Evolutionary conservation across 2,329 filamentous ascomycete genomes (phyloP).

Genomic region (Onygena corvina): DNA sequence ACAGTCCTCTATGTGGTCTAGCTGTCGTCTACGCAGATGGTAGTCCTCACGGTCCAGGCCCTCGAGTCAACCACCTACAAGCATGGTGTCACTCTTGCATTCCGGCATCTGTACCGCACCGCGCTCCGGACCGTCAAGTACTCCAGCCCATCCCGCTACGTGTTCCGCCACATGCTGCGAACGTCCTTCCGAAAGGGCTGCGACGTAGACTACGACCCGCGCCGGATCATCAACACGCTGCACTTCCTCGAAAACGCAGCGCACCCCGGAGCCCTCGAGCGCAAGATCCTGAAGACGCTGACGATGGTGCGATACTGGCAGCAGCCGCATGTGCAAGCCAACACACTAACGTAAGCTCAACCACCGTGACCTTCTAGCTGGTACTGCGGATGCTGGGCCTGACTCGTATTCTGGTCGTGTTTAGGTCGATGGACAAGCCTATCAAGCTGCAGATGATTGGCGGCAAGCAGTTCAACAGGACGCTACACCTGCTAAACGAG

Average conservation of each 20-base stretch:
- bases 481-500: slow-evolving; percentile 37
- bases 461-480: slow-evolving; percentile 34
- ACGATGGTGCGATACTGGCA: slow-evolving; percentile 36
- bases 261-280: slow-evolving; percentile 32
- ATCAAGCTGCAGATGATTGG: slow-evolving; percentile 21
- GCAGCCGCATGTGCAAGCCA: slow-evolving; percentile 19
- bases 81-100: slow-evolving; percentile 38
- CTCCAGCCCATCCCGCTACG: slow-evolving; percentile 45
- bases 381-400: no score
- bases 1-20: no score
- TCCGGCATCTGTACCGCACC: slow-evolving; percentile 46
- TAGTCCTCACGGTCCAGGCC: slow-evolving; percentile 13
- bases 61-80: slow-evolving; percentile 16
- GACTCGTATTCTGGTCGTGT: not conserved
- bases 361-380: not conserved
- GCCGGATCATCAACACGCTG: slow-evolving; percentile 35
- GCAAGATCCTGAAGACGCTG: slow-evolving; percentile 38
- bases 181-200: slow-evolving; percentile 32
- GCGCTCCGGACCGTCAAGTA: slow-evolving; percentile 45
- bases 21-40: no score
- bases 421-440: not conserved
- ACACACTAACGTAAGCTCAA: slow-evolving; percentile 23
- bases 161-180: slow-evolving; percentile 37
- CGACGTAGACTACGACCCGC: slow-evolving; percentile 28
- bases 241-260: slow-evolving; percentile 35